These are phyloP conservation scores for Cyclotella atomus DNA, from an alignment of 108 stramenopile species.

Conservation along the genomic window DNA sequence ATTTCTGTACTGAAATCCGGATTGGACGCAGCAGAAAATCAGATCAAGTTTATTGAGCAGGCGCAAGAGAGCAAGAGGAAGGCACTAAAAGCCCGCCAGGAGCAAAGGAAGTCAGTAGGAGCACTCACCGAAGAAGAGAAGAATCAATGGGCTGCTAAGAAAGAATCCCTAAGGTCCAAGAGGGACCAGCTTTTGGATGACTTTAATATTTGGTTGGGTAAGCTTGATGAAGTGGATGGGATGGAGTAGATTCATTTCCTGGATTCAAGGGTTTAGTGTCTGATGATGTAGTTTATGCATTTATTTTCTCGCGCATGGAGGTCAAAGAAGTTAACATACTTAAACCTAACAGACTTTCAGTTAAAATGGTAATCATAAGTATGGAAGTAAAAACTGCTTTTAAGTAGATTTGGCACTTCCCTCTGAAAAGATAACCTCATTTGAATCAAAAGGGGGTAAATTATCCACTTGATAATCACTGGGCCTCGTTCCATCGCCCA, in stretches of 20 bases:
- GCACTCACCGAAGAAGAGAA: conserved; percentile 6
- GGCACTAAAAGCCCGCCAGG: background rate
- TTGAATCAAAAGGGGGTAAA: conserved; percentile 34
- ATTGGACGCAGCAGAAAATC: conserved; percentile 14
- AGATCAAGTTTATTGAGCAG: conserved; percentile 14
- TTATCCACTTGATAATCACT: conserved; percentile 28
- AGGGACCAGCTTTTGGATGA: conserved; percentile 4
- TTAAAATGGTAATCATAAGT: no score
- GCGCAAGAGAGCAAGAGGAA: background rate
- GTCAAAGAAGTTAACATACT: background rate
- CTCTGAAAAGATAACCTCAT: conserved; percentile 25
- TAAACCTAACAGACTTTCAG: no score
- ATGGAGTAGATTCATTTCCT: background rate
- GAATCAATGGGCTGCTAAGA: background rate
- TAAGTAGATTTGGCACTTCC: background rate
- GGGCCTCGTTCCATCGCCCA: conserved; percentile 12
- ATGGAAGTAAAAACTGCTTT: no score
- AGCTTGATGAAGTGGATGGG: background rate
- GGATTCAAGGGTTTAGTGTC: background rate
- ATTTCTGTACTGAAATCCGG: conserved; percentile 18
- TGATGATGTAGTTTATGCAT: background rate
- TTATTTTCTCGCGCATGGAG: background rate
- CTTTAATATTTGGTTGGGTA: conserved; percentile 3
- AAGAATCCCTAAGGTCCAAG: background rate
- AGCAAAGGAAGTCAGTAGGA: background rate